Percentiles rank a stretch among this genome's conserved stretches.
Evolutionary conservation across 2,329 filamentous ascomycete species (phyloP).

Genomic region (Alternaria atra): DNA sequence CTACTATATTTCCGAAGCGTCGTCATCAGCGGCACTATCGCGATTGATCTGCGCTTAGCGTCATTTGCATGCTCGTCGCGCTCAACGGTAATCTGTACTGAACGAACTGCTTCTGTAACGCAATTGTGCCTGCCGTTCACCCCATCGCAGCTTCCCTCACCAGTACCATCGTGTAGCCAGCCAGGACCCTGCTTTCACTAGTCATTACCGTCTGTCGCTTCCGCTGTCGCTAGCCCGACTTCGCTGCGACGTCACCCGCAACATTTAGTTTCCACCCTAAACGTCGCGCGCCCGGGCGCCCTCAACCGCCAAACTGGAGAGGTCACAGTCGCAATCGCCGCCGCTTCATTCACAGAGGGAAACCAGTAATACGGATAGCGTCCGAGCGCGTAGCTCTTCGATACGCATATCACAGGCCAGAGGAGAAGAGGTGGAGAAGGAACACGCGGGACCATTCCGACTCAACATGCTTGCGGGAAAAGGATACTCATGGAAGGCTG

Average conservation of each 20-base stretch:
- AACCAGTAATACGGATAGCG: constrained; percentile 34
- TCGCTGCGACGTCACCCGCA: constrained; percentile 16
- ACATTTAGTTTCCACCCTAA: neutral
- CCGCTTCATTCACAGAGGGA: constrained; percentile 44
- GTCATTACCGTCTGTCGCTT: constrained; percentile 15
- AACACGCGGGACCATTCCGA: constrained; percentile 23
- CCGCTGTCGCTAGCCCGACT: constrained; percentile 5
- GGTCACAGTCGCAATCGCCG: constrained; percentile 32
- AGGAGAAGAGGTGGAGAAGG: constrained; percentile 36
- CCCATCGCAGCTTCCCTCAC: constrained; percentile 6
- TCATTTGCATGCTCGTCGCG: constrained; percentile 20
- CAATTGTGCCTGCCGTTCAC: constrained; percentile 12
- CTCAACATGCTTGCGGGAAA: constrained; percentile 84
- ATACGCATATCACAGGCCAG: constrained; percentile 45
- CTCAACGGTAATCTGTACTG: constrained; percentile 9
- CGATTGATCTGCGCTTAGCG: constrained; percentile 24
- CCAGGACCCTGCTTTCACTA: constrained; percentile 1
- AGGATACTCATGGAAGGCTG: constrained; percentile 90
- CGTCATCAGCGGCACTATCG: constrained; percentile 32
- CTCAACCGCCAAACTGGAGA: constrained; percentile 40
- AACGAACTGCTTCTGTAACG: constrained; percentile 6
- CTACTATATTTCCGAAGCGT: constrained; percentile 16
- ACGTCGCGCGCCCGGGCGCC: constrained; percentile 21
- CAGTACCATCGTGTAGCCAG: neutral
- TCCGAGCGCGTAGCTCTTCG: constrained; percentile 43